Percentiles rank a stretch among this genome's conserved stretches.
phyloP scores from a whole-genome alignment of 139 green algal species.

The Pleodorina starrii region DNA sequence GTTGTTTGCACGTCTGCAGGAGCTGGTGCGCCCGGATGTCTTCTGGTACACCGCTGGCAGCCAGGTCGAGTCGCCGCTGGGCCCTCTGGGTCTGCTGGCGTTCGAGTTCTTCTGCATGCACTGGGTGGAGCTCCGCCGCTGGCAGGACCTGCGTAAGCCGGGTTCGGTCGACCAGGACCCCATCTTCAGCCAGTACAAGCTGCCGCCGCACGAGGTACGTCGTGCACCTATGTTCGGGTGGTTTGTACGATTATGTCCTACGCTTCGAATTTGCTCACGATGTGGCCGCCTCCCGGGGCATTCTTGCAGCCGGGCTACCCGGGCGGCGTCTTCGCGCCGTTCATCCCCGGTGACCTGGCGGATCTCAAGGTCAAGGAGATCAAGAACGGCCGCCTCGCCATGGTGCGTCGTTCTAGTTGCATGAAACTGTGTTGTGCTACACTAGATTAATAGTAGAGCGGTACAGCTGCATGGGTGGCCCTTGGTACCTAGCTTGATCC shows the following conservation, averaged over 20 bases:
- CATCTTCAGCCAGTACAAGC: slow-evolving; percentile 84
- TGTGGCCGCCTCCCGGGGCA: not conserved
- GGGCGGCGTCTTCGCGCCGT: slow-evolving; percentile 79
- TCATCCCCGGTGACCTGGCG: slow-evolving; percentile 78
- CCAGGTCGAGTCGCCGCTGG: slow-evolving; percentile 76
- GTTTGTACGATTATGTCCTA: not conserved
- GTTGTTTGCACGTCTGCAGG: slow-evolving; percentile 58
- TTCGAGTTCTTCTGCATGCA: slow-evolving; percentile 93
- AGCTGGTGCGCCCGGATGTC: slow-evolving; percentile 76
- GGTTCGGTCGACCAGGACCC: slow-evolving; percentile 86
- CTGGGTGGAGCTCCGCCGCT: slow-evolving; percentile 81
- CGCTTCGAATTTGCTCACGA: too few relatives aligned
- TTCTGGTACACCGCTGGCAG: slow-evolving; percentile 77
- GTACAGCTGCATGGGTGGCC: too few relatives aligned
- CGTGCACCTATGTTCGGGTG: not conserved
- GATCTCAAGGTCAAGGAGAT: slow-evolving; percentile 97
- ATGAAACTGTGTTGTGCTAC: too few relatives aligned
- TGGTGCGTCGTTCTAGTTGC: slow-evolving; percentile 88
- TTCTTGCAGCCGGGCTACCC: slow-evolving; percentile 75
- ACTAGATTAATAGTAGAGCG: too few relatives aligned
- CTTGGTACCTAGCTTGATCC: too few relatives aligned
- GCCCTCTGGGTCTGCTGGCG: slow-evolving; percentile 82
- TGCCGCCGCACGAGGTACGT: slow-evolving; percentile 76
- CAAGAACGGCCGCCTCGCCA: slow-evolving; percentile 95
- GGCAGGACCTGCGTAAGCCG: slow-evolving; percentile 86